Evolutionary conservation across 2,329 filamentous ascomycete genomes (phyloP), one percentile per base, ranked within the genome.

Genomic region (Colletotrichum ledebouriae): DNA sequence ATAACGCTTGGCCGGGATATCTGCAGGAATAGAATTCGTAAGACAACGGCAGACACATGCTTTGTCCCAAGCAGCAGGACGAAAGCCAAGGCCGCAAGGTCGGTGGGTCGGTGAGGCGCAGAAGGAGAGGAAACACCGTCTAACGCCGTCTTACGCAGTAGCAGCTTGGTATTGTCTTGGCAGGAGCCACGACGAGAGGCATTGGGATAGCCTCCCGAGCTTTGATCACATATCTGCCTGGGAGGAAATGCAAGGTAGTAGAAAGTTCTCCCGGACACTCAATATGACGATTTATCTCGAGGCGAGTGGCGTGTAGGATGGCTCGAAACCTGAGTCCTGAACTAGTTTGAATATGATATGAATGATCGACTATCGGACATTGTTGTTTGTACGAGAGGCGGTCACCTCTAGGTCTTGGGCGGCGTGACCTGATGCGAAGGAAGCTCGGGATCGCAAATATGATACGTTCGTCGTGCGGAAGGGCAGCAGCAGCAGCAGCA

Each of bases 71-170:
- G 33, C 53, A 49, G 41, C 34, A 55, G 53, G 11, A 55, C 41
- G 33, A 59, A 20, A 20, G 55, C 65, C 61, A 59, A 68, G 55
- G 15, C 65, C 65, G 44, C 55, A 65, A 47, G 11, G 55, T 56
- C 61, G 49, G 61, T 44, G 55, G 49, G 60, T 34, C 53, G 53
- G 55, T 34, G 65, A 68, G 65, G 65, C 65, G 65, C 47, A 65
- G 65, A 42, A 55, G 33, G 25, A 17, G 47, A 15, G 55, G 46
- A 68, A 64, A 58, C 65, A 25, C 50, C 44, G 42, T 46, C 20
- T 20, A 53, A 57, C 50, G 20, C 59, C 59, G 44, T 63, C 59
- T 52, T 63, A 67, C 53, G 47, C 65, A 68, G 65, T 64, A 64
- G 65, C 47, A 49, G 46, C 60, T 49, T 68, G 59, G 63, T 39